Percentiles rank a stretch among this genome's conserved stretches.
phyloP scores from a whole-genome alignment of 1,284 basidiomycete species.

The Cystobasidium slooffiae region DNA sequence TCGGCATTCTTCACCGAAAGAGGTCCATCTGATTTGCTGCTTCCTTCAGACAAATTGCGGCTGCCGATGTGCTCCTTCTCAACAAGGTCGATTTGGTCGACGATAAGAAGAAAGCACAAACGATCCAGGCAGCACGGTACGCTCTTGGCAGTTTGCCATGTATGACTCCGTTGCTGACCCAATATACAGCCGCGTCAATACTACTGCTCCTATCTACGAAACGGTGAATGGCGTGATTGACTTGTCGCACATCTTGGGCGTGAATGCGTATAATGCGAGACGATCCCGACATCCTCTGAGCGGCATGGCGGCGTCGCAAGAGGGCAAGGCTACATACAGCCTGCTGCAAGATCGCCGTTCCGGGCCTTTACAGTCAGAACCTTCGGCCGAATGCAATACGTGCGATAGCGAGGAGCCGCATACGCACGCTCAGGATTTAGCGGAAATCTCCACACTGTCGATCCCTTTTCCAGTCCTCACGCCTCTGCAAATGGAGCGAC shows the following conservation, averaged over 20 bases:
- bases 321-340: background rate
- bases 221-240: slow-evolving; percentile 71
- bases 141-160: slow-evolving; percentile 14
- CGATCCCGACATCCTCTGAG: slow-evolving; percentile 50
- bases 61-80: slow-evolving; percentile 41
- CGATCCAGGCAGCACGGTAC: slow-evolving; percentile 65
- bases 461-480: slow-evolving; percentile 32
- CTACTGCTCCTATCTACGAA: slow-evolving; percentile 70
- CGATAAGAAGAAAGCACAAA: slow-evolving; percentile 57
- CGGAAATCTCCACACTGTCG: slow-evolving; percentile 23
- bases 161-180: background rate
- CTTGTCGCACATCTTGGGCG: slow-evolving; percentile 72
- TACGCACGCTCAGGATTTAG: slow-evolving; percentile 52
- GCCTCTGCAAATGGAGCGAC: background rate
- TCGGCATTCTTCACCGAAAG: background rate
- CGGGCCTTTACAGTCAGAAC: background rate
- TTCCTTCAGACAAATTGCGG: slow-evolving; percentile 77
- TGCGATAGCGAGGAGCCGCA: slow-evolving; percentile 53
- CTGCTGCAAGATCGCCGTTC: slow-evolving; percentile 11
- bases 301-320: background rate
- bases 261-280: slow-evolving; percentile 70
- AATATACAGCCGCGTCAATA: slow-evolving; percentile 68
- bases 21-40: background rate
- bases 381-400: slow-evolving; percentile 53
- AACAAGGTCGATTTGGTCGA: slow-evolving; percentile 70